Percentiles rank a stretch among this genome's conserved stretches.
phyloP scores from a whole-genome alignment of 2,329 filamentous ascomycete genomes.

The Botrytis hyacinthi region DNA sequence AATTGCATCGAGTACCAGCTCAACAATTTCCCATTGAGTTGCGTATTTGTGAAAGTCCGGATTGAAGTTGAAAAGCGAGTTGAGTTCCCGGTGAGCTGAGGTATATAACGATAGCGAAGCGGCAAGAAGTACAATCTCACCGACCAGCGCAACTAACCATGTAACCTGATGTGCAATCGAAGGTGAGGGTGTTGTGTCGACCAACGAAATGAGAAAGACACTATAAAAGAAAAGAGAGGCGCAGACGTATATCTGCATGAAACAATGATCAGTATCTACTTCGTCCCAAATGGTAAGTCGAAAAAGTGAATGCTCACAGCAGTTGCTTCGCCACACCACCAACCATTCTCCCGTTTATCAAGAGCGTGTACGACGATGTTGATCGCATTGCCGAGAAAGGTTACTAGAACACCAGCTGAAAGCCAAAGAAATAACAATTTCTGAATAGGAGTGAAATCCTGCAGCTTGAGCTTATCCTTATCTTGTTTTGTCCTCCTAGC shows the following conservation, averaged over 20 bases:
- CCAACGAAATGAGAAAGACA: constrained; percentile 79
- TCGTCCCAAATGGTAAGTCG: background rate
- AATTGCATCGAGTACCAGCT: constrained; percentile 64
- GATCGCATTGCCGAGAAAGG: constrained; percentile 72
- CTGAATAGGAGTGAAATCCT: constrained; percentile 60
- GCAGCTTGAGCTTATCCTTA: constrained; percentile 43
- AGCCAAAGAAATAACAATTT: constrained; percentile 75
- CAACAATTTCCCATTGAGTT: constrained; percentile 58
- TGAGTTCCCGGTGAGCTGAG: constrained; percentile 60
- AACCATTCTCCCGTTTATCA: constrained; percentile 59
- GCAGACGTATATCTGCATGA: constrained; percentile 72
- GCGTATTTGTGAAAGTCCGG: constrained; percentile 43
- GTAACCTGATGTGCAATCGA: constrained; percentile 75
- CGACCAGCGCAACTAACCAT: constrained; percentile 70
- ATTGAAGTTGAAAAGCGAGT: constrained; percentile 40
- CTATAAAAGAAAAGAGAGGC: constrained; percentile 85
- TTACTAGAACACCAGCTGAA: constrained; percentile 66
- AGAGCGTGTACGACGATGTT: constrained; percentile 75
- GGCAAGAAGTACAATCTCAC: constrained; percentile 71
- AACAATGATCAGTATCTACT: constrained; percentile 22
- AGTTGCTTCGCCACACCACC: constrained; percentile 79
- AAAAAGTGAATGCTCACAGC: constrained; percentile 57
- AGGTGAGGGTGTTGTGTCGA: constrained; percentile 80
- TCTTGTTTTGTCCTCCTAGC: constrained; percentile 45
- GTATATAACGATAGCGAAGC: constrained; percentile 67